These are phyloP conservation scores for Pythium rishiriense DNA, from an alignment of 352 stramenopile genomes.

Conservation along the genomic window DNA sequence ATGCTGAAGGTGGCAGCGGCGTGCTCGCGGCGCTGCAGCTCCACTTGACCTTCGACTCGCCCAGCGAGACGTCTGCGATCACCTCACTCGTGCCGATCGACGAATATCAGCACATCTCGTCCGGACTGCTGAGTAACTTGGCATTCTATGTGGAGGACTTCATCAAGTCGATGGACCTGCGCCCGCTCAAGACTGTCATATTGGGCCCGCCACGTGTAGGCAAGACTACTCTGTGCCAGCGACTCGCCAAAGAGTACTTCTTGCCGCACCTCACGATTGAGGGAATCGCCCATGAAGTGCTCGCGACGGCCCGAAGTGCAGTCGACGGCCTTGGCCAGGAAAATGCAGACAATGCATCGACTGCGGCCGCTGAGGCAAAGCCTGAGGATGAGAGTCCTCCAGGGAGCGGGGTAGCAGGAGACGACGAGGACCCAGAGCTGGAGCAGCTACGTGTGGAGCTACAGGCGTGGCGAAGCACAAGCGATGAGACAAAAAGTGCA, in stretches of 20 bases:
- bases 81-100: slow-evolving; percentile 55
- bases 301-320: slow-evolving; percentile 13
- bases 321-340: slow-evolving; percentile 11
- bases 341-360: neutral
- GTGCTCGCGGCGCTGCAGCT: slow-evolving; percentile 63
- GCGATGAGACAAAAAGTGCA: slow-evolving; percentile 16
- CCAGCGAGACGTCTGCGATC: slow-evolving; percentile 41
- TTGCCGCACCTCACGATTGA: slow-evolving; percentile 59
- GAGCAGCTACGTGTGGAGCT: slow-evolving; percentile 43
- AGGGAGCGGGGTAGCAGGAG: slow-evolving; percentile 13
- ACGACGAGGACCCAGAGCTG: slow-evolving; percentile 32
- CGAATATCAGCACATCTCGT: slow-evolving; percentile 68
- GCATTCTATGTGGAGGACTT: slow-evolving; percentile 74
- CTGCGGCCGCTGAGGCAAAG: slow-evolving; percentile 10
- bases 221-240: slow-evolving; percentile 56
- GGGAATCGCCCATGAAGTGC: slow-evolving; percentile 49
- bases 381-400: slow-evolving; percentile 21
- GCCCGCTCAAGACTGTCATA: slow-evolving; percentile 68
- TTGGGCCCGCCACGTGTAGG: slow-evolving; percentile 64
- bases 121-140: slow-evolving; percentile 64
- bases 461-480: slow-evolving; percentile 31
- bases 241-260: slow-evolving; percentile 72
- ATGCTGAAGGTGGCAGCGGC: slow-evolving; percentile 18
- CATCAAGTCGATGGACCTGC: slow-evolving; percentile 70
- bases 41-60: slow-evolving; percentile 65